These are phyloP conservation scores for Triticum monococcum DNA, from an alignment of 176 grass and related monocot genomes.

Conservation along the genomic window DNA sequence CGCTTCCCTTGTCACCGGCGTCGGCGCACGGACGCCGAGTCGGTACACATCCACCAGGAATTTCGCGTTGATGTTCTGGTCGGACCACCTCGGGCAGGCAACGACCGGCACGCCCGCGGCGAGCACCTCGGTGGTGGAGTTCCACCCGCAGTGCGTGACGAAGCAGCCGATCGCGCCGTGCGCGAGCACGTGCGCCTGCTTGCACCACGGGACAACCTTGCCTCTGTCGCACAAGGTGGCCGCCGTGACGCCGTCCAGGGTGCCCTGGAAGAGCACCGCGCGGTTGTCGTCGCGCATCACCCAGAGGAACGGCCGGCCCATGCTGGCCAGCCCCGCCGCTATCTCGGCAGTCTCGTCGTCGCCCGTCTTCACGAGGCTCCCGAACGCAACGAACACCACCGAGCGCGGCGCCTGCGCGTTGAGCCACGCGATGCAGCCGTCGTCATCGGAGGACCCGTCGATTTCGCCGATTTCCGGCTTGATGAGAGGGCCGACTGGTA, in stretches of 20 bases:
- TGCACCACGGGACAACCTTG: constrained; percentile 55
- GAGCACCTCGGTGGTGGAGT: constrained; percentile 53
- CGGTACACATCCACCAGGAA: constrained; percentile 39
- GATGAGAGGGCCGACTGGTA: constrained; percentile 38
- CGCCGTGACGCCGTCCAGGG: constrained; percentile 21
- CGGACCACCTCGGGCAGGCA: constrained; percentile 33
- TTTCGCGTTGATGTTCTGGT: constrained; percentile 34
- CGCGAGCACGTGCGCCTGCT: constrained; percentile 31
- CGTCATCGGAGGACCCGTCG: neutral
- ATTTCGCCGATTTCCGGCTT: neutral
- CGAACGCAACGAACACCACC: constrained; percentile 51
- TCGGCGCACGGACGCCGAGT: constrained; percentile 29
- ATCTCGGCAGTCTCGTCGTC: constrained; percentile 41
- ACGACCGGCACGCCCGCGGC: constrained; percentile 44
- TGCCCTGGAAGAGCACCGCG: neutral
- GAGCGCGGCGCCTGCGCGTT: constrained; percentile 26
- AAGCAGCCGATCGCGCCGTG: constrained; percentile 45
- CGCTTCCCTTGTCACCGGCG: constrained; percentile 10
- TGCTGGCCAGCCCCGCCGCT: neutral
- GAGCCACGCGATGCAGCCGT: constrained; percentile 34
- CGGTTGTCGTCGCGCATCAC: constrained; percentile 44
- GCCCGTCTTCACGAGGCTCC: constrained; percentile 34
- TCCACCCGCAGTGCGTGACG: constrained; percentile 72
- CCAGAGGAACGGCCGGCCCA: constrained; percentile 48
- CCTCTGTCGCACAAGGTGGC: neutral